These are phyloP conservation scores for Stagonosporopsis chrysanthemi DNA, from an alignment of 2,329 filamentous ascomycete species.

Conservation along the genomic window DNA sequence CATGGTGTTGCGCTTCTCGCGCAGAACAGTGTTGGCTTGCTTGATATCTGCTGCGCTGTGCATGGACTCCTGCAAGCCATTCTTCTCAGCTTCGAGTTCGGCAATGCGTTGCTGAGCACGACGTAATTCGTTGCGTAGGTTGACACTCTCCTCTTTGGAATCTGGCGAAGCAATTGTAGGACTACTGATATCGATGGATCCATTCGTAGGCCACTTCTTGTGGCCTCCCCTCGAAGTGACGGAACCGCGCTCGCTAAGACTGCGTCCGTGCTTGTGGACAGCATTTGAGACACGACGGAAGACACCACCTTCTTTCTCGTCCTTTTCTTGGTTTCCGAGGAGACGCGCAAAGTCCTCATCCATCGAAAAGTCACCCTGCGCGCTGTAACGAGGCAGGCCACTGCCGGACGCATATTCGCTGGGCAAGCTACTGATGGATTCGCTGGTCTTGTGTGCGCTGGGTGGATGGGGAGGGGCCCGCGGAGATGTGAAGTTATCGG, in stretches of 20 bases:
- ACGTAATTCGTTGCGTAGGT: conserved; percentile 73
- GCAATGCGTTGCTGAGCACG: conserved; percentile 84
- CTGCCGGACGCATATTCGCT: conserved; percentile 45
- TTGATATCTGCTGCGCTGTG: conserved; percentile 69
- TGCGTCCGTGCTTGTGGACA: conserved; percentile 84
- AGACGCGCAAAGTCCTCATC: conserved; percentile 96
- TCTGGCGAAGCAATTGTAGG: conserved; percentile 69
- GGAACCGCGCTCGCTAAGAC: conserved; percentile 71
- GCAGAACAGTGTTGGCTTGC: conserved; percentile 83
- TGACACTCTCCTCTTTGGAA: conserved; percentile 54
- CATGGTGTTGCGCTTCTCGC: conserved; percentile 95
- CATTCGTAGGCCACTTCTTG: conserved; percentile 53
- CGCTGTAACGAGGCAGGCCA: conserved; percentile 64
- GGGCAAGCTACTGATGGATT: conserved; percentile 55
- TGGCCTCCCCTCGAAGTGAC: conserved; percentile 43
- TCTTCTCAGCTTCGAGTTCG: conserved; percentile 84
- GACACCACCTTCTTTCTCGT: conserved; percentile 58
- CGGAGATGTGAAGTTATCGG: conserved; percentile 55
- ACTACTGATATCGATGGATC: conserved; percentile 68
- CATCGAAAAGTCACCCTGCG: conserved; percentile 87
- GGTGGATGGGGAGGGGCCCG: conserved; percentile 55
- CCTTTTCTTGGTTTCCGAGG: conserved; percentile 72
- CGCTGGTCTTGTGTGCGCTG: conserved; percentile 50
- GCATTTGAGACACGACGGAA: conserved; percentile 90
- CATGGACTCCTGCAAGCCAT: conserved; percentile 58